Evolutionary conservation across 1,284 basidiomycete species (phyloP), one percentile per base, ranked within the genome.

Genomic region (Kalmanozyma brasiliensis): DNA sequence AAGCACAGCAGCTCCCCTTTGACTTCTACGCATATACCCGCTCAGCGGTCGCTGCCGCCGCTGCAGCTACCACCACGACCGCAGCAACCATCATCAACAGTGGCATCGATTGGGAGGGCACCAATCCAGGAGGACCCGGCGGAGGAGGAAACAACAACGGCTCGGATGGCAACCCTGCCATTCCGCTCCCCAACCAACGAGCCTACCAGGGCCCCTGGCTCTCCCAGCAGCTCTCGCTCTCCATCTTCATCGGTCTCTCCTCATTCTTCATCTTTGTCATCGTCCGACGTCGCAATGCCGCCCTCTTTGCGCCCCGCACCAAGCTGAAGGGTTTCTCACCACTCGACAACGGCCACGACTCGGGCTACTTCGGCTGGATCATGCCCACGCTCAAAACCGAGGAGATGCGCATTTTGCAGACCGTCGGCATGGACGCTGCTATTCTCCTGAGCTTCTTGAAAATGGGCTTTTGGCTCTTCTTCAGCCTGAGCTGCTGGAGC

Each of bases 361-460:
- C 89, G 6, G 90, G 90, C 71, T 86, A 95, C 83, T 93, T 97
- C 83, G 92, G 92, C 19, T 98, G 95, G 95, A 91, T 98, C 67
- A 82, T 93, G 67, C 95, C 95, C 0, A 98, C 94, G 0, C 86
- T 97, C 52, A 86, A 87, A 55, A 93, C 91, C 0, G 93, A 92
- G 38, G 95, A 98, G 79, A 93, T 91, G 75, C 91, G 92, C 3
- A 89, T 98, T n/a, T 85, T 98, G 0, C 94, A 98, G 81, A 94
- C 95, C 36, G 94, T 98, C 11, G 95, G 95, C 0, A 84, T 98
- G 44, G 95, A 98, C 83, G 95, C 94, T 35, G 93, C 93, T 6
- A 93, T 98, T 74, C 86, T 98, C 4, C 87, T 98, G 33, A 92
- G 89, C 73, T 98, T 98, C 84, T 91, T 94, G 86, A 94, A 94